Conservation (phyloP, 2,329 filamentous ascomycete genomes). For the Exophiala spinifera region DNA sequence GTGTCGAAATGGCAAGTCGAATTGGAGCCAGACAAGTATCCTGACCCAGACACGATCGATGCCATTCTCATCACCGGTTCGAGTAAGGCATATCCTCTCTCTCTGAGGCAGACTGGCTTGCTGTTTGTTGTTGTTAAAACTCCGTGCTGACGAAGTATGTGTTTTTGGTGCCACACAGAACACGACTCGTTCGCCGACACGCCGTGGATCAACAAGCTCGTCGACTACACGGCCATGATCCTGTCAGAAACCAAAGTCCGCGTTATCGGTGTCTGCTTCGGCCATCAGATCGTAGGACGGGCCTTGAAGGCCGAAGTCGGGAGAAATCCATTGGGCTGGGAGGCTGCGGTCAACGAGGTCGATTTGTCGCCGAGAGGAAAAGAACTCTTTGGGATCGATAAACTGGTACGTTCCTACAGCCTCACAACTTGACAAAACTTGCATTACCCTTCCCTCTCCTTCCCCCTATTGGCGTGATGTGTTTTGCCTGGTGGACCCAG, state of each 20-base stretch:
- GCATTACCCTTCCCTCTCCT: no score
- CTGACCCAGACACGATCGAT: conserved; percentile 70
- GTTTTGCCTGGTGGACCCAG: no score
- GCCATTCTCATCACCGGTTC: conserved; percentile 77
- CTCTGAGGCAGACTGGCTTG: no score
- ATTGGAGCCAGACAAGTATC: conserved; percentile 62
- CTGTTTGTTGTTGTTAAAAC: not conserved
- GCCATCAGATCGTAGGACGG: conserved; percentile 78
- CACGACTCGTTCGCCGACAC: conserved; percentile 70
- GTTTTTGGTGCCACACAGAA: no score
- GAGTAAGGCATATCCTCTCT: conserved; percentile 42
- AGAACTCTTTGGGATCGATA: conserved; percentile 66
- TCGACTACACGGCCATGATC: conserved; percentile 63
- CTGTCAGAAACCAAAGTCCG: conserved; percentile 62
- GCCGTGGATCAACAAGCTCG: conserved; percentile 69
- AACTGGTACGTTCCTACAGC: conserved; percentile 57
- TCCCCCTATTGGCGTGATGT: no score
- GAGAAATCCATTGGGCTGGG: conserved; percentile 70
- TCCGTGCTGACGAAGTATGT: no score
- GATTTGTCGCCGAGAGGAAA: conserved; percentile 67
- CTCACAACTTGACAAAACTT: no score
- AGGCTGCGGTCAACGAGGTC: conserved; percentile 70
- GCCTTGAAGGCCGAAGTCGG: conserved; percentile 67
- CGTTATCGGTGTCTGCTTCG: conserved; percentile 80
- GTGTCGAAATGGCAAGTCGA: conserved; percentile 71